A percentile compares a stretch with the other conserved stretches of the same genome.
These are phyloP conservation scores for Suillus fuscotomentosus DNA, from an alignment of 768 basidiomycete genomes.

Conservation along the genomic window DNA sequence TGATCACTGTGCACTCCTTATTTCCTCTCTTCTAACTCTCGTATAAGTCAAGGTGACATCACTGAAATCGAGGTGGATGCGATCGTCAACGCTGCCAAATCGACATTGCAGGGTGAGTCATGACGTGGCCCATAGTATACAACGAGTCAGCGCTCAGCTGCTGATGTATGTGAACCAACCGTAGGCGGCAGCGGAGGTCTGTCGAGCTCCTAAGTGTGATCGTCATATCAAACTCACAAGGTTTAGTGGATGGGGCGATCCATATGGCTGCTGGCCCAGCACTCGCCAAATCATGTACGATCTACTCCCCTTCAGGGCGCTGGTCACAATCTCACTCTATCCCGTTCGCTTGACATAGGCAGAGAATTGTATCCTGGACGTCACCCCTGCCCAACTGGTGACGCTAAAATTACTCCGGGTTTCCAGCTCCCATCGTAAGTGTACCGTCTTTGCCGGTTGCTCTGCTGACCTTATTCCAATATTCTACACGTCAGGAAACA, in stretches of 20 bases:
- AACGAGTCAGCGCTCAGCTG: not conserved
- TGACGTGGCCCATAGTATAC: constrained; percentile 7
- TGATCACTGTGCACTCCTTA: not conserved
- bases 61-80: constrained; percentile 67
- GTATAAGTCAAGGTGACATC: constrained; percentile 72
- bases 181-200: constrained; percentile 77
- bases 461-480: not conserved
- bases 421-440: constrained; percentile 77
- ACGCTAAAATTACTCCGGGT: constrained; percentile 77
- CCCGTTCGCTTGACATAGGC: not conserved
- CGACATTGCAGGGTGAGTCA: constrained; percentile 57
- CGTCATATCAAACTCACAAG: constrained; percentile 3
- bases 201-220: constrained; percentile 16
- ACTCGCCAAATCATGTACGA: constrained; percentile 35
- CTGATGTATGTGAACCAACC: not conserved
- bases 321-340: not conserved
- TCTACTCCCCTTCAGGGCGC: not conserved
- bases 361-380: constrained; percentile 1
- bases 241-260: constrained; percentile 78
- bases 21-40: not conserved
- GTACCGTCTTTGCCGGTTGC: not conserved
- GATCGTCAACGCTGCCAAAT: constrained; percentile 84
- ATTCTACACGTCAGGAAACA: constrained; percentile 43
- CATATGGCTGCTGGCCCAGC: constrained; percentile 71
- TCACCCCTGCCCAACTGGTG: constrained; percentile 58